These are phyloP conservation scores for Apiospora arundinis DNA, from an alignment of 2,329 filamentous ascomycete species.

Conservation along the genomic window DNA sequence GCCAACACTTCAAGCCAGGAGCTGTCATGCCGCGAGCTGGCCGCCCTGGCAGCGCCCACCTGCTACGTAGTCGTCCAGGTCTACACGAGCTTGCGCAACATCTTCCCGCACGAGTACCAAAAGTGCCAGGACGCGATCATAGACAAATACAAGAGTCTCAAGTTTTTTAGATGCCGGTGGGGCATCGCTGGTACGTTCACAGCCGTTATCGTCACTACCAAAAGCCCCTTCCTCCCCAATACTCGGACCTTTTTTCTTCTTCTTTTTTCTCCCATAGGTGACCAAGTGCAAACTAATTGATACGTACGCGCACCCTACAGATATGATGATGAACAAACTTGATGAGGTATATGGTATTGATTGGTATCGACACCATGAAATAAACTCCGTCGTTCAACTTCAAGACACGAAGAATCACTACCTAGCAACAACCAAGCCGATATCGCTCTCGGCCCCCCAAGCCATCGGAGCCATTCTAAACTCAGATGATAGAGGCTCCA, in stretches of 20 bases:
- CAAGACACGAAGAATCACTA: neutral
- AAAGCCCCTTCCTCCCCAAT: neutral
- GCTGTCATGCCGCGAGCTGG: conserved; percentile 33
- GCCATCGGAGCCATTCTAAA: too few species aligned
- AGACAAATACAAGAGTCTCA: conserved; percentile 43
- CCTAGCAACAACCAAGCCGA: neutral
- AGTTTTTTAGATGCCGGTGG: conserved; percentile 41
- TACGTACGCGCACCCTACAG: conserved; percentile 26
- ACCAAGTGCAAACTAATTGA: conserved; percentile 22
- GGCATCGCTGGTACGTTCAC: conserved; percentile 41
- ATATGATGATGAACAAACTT: conserved; percentile 41
- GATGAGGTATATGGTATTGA: conserved; percentile 36
- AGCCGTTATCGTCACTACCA: neutral
- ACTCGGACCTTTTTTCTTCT: neutral
- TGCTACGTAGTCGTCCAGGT: conserved; percentile 41
- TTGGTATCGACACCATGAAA: conserved; percentile 26
- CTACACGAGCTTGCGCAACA: conserved; percentile 35
- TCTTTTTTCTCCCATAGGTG: too few species aligned
- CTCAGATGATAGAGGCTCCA: too few species aligned
- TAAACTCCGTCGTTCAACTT: neutral
- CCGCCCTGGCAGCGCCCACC: conserved; percentile 39
- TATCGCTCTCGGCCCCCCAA: neutral
- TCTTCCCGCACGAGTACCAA: conserved; percentile 38
- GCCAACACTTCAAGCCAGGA: conserved; percentile 26
- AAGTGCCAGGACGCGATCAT: conserved; percentile 37